These are phyloP conservation scores for Leccinum boreale DNA, from an alignment of 768 basidiomycete species.

Conservation along the genomic window DNA sequence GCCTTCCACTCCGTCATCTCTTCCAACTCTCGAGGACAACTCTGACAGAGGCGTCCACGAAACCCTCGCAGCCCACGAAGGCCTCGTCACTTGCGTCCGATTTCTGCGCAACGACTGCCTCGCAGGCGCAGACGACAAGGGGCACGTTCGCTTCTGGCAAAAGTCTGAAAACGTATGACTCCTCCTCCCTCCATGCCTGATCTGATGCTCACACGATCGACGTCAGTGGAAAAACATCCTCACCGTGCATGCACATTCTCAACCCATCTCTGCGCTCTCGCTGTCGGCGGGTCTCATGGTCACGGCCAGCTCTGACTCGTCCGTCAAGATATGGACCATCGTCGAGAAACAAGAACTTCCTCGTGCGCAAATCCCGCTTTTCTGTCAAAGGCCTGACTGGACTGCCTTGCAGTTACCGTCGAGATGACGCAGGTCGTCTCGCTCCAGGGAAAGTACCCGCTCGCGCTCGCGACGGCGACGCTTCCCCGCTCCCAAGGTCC, in stretches of 20 bases:
- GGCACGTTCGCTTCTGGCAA: constrained; percentile 63
- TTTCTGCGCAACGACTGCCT: constrained; percentile 55
- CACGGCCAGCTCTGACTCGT: constrained; percentile 82
- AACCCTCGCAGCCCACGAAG: constrained; percentile 75
- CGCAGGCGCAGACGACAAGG: constrained; percentile 75
- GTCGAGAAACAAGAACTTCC: constrained; percentile 17
- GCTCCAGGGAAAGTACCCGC: constrained; percentile 68
- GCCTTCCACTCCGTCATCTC: neutral
- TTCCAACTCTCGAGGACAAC: constrained; percentile 37
- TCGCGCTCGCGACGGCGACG: constrained; percentile 58
- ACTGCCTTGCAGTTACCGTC: constrained; percentile 31
- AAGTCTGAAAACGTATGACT: constrained; percentile 26
- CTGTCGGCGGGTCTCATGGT: constrained; percentile 48
- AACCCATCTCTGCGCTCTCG: constrained; percentile 68
- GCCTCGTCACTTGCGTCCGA: constrained; percentile 71
- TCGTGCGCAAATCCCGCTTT: constrained; percentile 23
- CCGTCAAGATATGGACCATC: constrained; percentile 71
- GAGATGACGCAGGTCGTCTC: constrained; percentile 56
- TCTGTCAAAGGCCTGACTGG: constrained; percentile 4
- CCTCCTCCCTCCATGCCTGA: constrained; percentile 5
- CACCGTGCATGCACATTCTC: constrained; percentile 57
- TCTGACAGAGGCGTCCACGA: constrained; percentile 53
- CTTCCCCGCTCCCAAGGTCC: constrained; percentile 72
- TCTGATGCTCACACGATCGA: constrained; percentile 6
- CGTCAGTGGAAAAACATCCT: constrained; percentile 54